Conservation (phyloP, 495 filamentous ascomycete genomes). For the Aspergillus ellipticus region DNA sequence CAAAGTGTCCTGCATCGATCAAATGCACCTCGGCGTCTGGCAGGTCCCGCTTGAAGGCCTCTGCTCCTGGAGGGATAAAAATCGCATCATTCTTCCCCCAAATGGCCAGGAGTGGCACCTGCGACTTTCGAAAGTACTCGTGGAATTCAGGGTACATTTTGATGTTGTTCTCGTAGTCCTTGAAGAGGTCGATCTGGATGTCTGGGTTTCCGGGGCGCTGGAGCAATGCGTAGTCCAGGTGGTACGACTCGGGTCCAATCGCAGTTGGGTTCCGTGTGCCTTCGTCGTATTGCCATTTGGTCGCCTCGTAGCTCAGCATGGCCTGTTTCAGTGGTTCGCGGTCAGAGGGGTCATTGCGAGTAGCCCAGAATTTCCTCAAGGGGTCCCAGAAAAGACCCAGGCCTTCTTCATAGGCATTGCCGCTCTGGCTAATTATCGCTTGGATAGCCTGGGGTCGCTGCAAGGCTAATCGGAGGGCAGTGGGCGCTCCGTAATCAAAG, state of each 20-base stretch:
- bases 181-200: conserved; percentile 55
- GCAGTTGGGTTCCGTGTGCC: conserved; percentile 34
- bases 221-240: conserved; percentile 49
- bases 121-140: conserved; percentile 49
- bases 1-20: conserved; percentile 62
- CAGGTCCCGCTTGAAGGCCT: conserved; percentile 57
- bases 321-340: conserved; percentile 32
- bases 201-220: conserved; percentile 49
- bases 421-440: conserved; percentile 59
- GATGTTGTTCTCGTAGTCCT: conserved; percentile 55
- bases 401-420: conserved; percentile 61
- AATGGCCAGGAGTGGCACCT: conserved; percentile 54
- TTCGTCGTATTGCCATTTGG: conserved; percentile 52
- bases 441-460: conserved; percentile 41
- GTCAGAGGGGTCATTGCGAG: conserved; percentile 27
- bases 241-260: conserved; percentile 49
- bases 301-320: conserved; percentile 44
- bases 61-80: conserved; percentile 55
- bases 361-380: conserved; percentile 46
- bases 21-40: conserved; percentile 46
- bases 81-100: conserved; percentile 62
- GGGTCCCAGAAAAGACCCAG: conserved; percentile 55
- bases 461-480: conserved; percentile 52
- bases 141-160: conserved; percentile 56
- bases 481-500: conserved; percentile 65